Evolutionary conservation across 164 flowering plant species (phyloP).

Genomic region (Sedum album): DNA sequence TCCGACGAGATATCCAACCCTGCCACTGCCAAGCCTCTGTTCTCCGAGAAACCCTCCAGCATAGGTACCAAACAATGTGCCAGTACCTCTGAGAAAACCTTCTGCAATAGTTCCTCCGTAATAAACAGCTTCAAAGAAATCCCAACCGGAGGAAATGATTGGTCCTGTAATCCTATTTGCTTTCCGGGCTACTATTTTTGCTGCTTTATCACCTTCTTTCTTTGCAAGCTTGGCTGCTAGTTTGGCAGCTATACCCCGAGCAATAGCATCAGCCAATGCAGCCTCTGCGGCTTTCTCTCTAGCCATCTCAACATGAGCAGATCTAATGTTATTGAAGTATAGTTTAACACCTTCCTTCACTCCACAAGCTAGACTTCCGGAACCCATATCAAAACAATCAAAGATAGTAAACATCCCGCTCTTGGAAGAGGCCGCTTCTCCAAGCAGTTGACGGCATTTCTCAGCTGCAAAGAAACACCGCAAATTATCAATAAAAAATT

Average conservation of each 20-base stretch:
- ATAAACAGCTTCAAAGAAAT: conserved; percentile 85
- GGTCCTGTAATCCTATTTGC: conserved; percentile 87
- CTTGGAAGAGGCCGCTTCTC: conserved; percentile 66
- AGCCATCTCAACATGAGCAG: conserved; percentile 58
- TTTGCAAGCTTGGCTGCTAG: conserved; percentile 72
- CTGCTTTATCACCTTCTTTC: conserved; percentile 74
- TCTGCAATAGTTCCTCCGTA: conserved; percentile 76
- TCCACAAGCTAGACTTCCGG: conserved; percentile 47
- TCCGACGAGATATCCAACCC: conserved; percentile 76
- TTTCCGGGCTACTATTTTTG: conserved; percentile 58
- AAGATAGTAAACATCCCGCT: conserved; percentile 80
- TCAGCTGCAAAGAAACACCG: conserved; percentile 47
- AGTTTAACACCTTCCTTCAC: conserved; percentile 63
- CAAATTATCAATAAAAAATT: background rate
- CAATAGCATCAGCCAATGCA: conserved; percentile 59
- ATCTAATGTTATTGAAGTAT: conserved; percentile 59
- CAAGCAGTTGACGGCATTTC: conserved; percentile 71
- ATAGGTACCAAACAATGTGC: conserved; percentile 76
- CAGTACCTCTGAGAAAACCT: conserved; percentile 74
- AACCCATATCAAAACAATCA: conserved; percentile 51
- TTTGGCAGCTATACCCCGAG: conserved; percentile 47
- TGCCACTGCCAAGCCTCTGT: conserved; percentile 72
- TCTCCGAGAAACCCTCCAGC: conserved; percentile 68
- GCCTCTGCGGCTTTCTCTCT: conserved; percentile 56
- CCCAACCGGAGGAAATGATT: conserved; percentile 84